phyloP scores from a whole-genome alignment of 768 basidiomycete species.

The Rhodotorula diobovata region DNA sequence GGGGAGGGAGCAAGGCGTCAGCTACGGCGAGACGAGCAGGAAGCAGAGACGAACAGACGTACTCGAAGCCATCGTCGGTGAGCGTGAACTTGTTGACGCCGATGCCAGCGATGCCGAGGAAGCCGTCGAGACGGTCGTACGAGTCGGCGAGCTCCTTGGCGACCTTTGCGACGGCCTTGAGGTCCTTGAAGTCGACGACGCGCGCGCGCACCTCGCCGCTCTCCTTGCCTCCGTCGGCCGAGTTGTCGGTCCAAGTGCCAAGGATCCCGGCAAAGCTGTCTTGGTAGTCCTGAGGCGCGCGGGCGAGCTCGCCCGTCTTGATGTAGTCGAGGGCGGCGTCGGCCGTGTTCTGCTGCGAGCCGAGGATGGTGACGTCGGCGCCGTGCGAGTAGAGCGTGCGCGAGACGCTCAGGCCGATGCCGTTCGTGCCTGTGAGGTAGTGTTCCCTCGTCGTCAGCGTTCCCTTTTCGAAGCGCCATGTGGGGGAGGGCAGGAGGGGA shows the following conservation, averaged over 20 bases:
- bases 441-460: neutral
- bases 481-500: neutral
- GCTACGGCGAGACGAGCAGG: neutral
- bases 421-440: neutral
- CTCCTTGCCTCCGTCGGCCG: constrained; percentile 6
- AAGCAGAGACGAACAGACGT: neutral
- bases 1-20: neutral
- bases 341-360: constrained; percentile 1
- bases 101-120: constrained; percentile 24
- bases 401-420: constrained; percentile 22
- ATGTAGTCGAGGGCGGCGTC: constrained; percentile 23
- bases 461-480: neutral
- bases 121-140: constrained; percentile 19
- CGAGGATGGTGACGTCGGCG: constrained; percentile 14
- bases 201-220: constrained; percentile 12
- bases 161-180: constrained; percentile 16
- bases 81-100: constrained; percentile 28
- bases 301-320: constrained; percentile 17
- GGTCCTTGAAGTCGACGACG: constrained; percentile 25
- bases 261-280: constrained; percentile 11
- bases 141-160: constrained; percentile 20
- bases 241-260: neutral
- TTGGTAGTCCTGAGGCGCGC: constrained; percentile 20
- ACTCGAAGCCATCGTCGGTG: constrained; percentile 38
- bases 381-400: constrained; percentile 31